These are phyloP conservation scores for Chlamydomonas applanata DNA, from an alignment of 139 green algal species.

Conservation along the genomic window DNA sequence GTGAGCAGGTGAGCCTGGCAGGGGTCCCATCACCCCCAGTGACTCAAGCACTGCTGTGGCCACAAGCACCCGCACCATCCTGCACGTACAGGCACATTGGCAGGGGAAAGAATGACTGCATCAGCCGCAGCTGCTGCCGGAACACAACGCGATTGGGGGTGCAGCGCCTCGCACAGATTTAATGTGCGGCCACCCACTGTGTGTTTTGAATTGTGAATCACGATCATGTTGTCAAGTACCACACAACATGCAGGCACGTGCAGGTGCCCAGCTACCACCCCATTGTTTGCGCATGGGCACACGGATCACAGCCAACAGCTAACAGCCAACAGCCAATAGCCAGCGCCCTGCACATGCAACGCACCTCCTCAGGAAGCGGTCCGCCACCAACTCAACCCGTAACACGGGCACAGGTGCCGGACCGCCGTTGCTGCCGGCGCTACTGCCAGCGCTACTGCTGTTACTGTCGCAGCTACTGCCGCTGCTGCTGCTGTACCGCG, in stretches of 20 bases:
- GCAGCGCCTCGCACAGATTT: too few species aligned
- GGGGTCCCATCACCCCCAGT: too few species aligned
- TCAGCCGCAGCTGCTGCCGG: too few species aligned
- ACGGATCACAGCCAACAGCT: not conserved
- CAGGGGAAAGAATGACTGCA: not conserved
- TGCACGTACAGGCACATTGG: not conserved
- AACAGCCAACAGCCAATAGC: not conserved
- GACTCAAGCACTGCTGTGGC: not conserved
- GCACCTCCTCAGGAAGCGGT: slow-evolving; percentile 15
- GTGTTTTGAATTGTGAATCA: too few species aligned
- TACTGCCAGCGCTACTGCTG: not conserved
- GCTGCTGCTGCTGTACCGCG: too few species aligned
- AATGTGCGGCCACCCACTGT: too few species aligned
- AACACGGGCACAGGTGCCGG: not conserved
- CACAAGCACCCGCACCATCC: slow-evolving; percentile 16
- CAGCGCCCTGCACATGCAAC: not conserved
- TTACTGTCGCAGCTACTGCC: too few species aligned
- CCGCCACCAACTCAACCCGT: slow-evolving; percentile 12
- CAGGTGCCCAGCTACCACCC: too few species aligned
- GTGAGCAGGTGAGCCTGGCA: not conserved
- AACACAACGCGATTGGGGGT: too few species aligned
- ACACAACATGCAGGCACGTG: too few species aligned
- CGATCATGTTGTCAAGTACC: too few species aligned
- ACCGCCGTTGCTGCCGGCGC: not conserved
- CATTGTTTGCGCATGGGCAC: too few species aligned